Percentiles rank a stretch among this genome's conserved stretches.
Evolutionary conservation across 371 early-diverging fungal species (phyloP).

Genomic region (Quaeritorhiza haematococci): DNA sequence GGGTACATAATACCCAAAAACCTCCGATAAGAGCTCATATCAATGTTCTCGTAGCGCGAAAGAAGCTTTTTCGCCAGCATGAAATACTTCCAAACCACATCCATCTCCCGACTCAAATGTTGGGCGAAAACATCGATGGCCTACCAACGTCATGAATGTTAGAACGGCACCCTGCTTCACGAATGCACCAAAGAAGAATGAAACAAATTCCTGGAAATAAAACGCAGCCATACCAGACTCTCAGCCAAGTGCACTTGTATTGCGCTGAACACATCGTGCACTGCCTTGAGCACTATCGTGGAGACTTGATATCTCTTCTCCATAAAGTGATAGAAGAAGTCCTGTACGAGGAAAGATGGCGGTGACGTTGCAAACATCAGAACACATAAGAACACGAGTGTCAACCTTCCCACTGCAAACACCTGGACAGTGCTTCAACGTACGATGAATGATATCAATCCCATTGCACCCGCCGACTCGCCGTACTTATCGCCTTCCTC

Average conservation of each 20-base stretch:
- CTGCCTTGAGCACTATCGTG: conserved; percentile 35
- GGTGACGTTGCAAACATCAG: background rate
- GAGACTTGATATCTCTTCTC: conserved; percentile 30
- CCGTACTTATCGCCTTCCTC: too few relatives aligned
- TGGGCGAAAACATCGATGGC: conserved; percentile 27
- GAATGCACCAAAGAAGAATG: background rate
- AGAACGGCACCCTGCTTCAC: background rate
- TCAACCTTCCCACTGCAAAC: too few relatives aligned
- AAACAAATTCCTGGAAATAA: background rate
- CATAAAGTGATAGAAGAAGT: conserved; percentile 41
- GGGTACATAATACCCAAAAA: conserved; percentile 37
- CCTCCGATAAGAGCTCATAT: conserved; percentile 24
- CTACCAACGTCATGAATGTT: too few relatives aligned
- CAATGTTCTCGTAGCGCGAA: conserved; percentile 15
- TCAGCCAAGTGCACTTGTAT: conserved; percentile 20
- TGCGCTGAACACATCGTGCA: conserved; percentile 37
- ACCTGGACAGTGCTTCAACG: background rate
- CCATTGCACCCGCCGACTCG: background rate
- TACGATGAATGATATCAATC: background rate
- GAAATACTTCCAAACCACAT: conserved; percentile 44
- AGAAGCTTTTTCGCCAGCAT: conserved; percentile 28
- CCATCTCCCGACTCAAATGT: conserved; percentile 36
- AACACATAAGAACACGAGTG: too few relatives aligned
- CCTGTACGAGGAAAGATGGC: conserved; percentile 12
- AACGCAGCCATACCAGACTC: conserved; percentile 7